A percentile compares a stretch with the other conserved stretches of the same genome.
Conservation (phyloP, 257 asterid species). For the Ophiorrhiza pumila region DNA sequence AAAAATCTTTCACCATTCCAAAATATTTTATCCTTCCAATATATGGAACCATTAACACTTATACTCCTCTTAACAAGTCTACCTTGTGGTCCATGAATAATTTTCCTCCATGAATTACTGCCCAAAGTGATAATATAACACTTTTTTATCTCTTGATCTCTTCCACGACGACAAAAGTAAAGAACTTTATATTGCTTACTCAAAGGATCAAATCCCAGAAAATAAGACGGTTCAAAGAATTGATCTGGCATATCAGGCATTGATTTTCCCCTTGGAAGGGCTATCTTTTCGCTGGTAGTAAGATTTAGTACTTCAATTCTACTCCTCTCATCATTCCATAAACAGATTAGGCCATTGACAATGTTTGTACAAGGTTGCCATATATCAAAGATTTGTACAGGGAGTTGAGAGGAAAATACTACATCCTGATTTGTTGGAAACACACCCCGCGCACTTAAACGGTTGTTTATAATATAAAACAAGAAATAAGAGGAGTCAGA, state of each 20-base stretch:
- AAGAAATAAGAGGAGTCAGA: neutral
- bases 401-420: neutral
- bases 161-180: neutral
- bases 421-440: neutral
- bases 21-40: neutral
- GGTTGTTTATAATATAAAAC: neutral
- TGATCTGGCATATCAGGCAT: too few relatives aligned
- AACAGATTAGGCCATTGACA: neutral
- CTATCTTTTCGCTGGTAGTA: neutral
- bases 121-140: neutral
- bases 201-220: neutral
- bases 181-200: neutral
- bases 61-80: too few relatives aligned
- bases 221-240: neutral
- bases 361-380: neutral
- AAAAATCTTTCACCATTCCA: neutral
- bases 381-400: neutral
- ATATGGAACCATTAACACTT: neutral
- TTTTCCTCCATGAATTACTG: neutral
- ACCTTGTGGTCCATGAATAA: neutral
- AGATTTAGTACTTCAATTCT: neutral
- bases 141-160: neutral
- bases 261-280: neutral
- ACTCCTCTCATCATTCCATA: neutral
- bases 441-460: neutral